Percentiles rank a stretch among this genome's conserved stretches.
phyloP scores from a whole-genome alignment of 1,284 basidiomycete species.

The Leccinum fuscescens region DNA sequence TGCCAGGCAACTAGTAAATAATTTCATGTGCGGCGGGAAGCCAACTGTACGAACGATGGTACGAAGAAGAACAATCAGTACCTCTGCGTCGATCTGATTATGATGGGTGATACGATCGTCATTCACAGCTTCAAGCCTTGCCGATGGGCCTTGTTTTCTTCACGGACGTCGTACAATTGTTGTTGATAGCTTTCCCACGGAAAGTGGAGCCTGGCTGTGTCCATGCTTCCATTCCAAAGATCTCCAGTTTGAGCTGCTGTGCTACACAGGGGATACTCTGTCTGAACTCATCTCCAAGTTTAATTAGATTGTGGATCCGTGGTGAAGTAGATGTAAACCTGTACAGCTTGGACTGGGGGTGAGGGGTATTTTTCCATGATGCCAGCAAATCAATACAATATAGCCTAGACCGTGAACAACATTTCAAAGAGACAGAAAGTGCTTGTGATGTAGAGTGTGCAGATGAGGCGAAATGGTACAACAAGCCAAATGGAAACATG shows the following conservation, averaged over 20 bases:
- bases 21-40: constrained; percentile 4
- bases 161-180: not conserved
- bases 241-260: constrained; percentile 6
- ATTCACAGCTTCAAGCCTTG: constrained; percentile 9
- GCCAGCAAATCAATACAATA: constrained; percentile 18
- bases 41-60: not conserved
- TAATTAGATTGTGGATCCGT: not conserved
- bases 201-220: constrained; percentile 21
- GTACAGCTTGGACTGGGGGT: constrained; percentile 22
- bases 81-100: constrained; percentile 11
- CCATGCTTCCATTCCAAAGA: not conserved
- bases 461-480: constrained; percentile 15
- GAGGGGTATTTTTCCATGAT: constrained; percentile 23
- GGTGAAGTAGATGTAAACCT: constrained; percentile 13
- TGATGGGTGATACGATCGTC: constrained; percentile 2
- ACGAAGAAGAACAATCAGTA: constrained; percentile 1
- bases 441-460: constrained; percentile 14
- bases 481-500: constrained; percentile 2
- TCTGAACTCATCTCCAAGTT: not conserved
- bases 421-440: constrained; percentile 7
- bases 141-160: not conserved
- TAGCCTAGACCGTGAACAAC: constrained; percentile 24
- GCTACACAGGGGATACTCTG: constrained; percentile 6
- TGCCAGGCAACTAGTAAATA: constrained; percentile 23
- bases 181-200: constrained; percentile 11